A percentile compares a stretch with the other conserved stretches of the same genome.
Conservation (phyloP, 352 stramenopile species). For the Phytophthora capsici region DNA sequence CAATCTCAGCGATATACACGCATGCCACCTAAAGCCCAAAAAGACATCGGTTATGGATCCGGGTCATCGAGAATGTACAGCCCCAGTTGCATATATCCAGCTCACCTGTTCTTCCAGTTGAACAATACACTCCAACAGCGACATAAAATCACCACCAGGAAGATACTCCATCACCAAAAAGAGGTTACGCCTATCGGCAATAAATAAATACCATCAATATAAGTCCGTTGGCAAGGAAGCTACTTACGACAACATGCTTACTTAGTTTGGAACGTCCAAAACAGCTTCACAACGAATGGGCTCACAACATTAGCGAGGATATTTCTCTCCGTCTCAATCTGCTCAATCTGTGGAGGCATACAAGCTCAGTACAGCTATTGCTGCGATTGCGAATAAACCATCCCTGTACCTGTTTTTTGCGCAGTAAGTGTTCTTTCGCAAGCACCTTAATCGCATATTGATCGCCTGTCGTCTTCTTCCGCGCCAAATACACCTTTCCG, state of each 20-base stretch:
- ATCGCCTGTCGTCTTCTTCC: constrained; percentile 89
- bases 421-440: constrained; percentile 86
- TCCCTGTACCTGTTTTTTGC: constrained; percentile 84
- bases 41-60: constrained; percentile 7
- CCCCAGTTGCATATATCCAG: background rate
- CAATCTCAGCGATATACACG: constrained; percentile 90
- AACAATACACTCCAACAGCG: constrained; percentile 88
- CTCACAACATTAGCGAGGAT: constrained; percentile 89
- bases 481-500: constrained; percentile 88
- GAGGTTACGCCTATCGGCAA: constrained; percentile 63
- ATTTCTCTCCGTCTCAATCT: constrained; percentile 90
- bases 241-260: constrained; percentile 39
- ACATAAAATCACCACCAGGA: constrained; percentile 91
- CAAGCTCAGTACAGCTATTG: constrained; percentile 24
- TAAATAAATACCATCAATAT: constrained; percentile 8
- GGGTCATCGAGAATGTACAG: background rate
- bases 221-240: constrained; percentile 16
- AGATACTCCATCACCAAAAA: constrained; percentile 94
- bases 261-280: constrained; percentile 92
- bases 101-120: constrained; percentile 84
- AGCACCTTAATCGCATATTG: constrained; percentile 93
- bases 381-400: background rate
- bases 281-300: constrained; percentile 92
- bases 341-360: constrained; percentile 59
- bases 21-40: constrained; percentile 69